Evolutionary conservation across 345 rosid species (phyloP).

Genomic region (Gossypium herbaceum): DNA sequence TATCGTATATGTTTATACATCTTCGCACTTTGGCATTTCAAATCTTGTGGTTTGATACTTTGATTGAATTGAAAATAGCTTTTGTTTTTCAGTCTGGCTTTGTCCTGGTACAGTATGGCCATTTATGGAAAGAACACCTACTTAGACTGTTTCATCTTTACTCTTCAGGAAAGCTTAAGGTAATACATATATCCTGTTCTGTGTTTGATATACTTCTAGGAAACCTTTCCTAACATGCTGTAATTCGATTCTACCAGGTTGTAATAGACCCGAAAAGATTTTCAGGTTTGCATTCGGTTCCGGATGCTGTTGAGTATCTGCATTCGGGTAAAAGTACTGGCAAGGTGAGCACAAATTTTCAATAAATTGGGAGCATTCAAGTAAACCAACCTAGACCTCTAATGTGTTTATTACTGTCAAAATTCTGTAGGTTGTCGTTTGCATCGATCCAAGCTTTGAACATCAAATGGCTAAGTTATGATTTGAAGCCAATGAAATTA

Average conservation of each 20-base stretch:
- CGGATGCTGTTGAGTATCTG: slow-evolving; percentile 95
- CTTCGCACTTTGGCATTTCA: not conserved
- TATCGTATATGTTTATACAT: not conserved
- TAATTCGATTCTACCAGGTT: slow-evolving; percentile 35
- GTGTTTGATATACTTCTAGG: no score
- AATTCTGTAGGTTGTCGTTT: slow-evolving; percentile 57
- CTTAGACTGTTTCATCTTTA: slow-evolving; percentile 57
- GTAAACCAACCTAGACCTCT: not conserved
- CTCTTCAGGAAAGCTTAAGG: slow-evolving; percentile 83
- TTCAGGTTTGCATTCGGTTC: slow-evolving; percentile 56
- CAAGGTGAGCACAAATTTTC: slow-evolving; percentile 45
- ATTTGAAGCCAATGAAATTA: slow-evolving; percentile 12
- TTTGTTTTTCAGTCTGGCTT: slow-evolving; percentile 70
- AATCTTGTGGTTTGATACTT: not conserved
- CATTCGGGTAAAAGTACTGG: slow-evolving; percentile 94
- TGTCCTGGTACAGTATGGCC: slow-evolving; percentile 68
- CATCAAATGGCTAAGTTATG: slow-evolving; percentile 58
- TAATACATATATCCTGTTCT: slow-evolving; percentile 19
- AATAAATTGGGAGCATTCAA: not conserved
- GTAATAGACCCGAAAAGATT: slow-evolving; percentile 66
- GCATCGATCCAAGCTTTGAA: slow-evolving; percentile 63
- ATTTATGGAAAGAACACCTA: slow-evolving; percentile 79
- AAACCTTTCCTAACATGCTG: not conserved
- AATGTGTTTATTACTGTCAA: not conserved
- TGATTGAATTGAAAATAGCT: not conserved